phyloP scores from a whole-genome alignment of 306 rosid species.

The Abrus precatorius region DNA sequence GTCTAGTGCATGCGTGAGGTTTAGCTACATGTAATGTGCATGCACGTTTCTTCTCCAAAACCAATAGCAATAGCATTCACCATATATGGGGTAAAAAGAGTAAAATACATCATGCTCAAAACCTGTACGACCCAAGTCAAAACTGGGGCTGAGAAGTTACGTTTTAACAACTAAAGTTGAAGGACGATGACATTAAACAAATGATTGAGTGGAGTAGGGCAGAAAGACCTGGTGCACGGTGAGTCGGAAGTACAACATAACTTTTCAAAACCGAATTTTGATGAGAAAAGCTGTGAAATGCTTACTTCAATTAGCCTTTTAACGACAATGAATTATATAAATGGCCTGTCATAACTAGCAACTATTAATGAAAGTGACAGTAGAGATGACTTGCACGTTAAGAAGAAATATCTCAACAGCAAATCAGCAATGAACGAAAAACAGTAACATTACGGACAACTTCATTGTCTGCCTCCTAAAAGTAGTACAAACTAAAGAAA shows the following conservation, averaged over 20 bases:
- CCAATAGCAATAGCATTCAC: neutral
- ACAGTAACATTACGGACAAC: constrained; percentile 33
- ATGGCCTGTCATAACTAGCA: constrained; percentile 36
- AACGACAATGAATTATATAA: constrained; percentile 29
- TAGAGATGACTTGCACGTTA: constrained; percentile 17
- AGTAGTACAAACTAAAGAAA: constrained; percentile 9
- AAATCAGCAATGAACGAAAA: constrained; percentile 16
- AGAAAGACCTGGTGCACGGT: constrained; percentile 24
- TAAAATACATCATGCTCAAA: constrained; percentile 18
- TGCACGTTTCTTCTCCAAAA: constrained; percentile 20
- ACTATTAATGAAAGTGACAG: constrained; percentile 43
- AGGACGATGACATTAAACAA: neutral
- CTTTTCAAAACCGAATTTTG: constrained; percentile 29
- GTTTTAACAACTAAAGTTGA: constrained; percentile 47
- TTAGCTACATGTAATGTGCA: constrained; percentile 14
- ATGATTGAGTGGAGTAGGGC: constrained; percentile 29
- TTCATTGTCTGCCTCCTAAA: constrained; percentile 42
- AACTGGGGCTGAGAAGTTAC: constrained; percentile 33
- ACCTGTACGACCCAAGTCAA: neutral
- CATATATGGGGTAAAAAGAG: neutral
- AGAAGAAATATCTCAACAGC: constrained; percentile 39
- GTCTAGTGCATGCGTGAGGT: constrained; percentile 29
- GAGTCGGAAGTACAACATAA: constrained; percentile 12
- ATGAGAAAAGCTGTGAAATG: neutral
- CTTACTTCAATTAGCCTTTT: constrained; percentile 28